Conservation (phyloP, 2,329 filamentous ascomycete species). For the Juglanconis sp. region DNA sequence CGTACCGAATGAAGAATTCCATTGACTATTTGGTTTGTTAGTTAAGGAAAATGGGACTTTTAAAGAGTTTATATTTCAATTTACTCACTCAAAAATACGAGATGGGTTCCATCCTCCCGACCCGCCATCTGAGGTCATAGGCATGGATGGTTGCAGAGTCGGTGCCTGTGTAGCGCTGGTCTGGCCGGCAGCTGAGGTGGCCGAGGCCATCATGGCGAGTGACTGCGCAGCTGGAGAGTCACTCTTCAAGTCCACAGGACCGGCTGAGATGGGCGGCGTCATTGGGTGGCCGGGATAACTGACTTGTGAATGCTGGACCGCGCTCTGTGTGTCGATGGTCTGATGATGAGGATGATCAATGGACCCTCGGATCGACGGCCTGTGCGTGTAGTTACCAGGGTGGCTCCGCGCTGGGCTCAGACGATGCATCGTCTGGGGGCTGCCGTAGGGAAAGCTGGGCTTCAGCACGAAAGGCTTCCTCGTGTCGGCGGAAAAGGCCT, state of each 20-base stretch:
- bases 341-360: slow-evolving; percentile 52
- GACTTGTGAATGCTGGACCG: slow-evolving; percentile 55
- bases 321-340: slow-evolving; percentile 50
- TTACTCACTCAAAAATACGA: slow-evolving; percentile 81
- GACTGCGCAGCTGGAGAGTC: slow-evolving; percentile 67
- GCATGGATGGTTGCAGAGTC: slow-evolving; percentile 52
- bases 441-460: slow-evolving; percentile 81
- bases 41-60: slow-evolving; percentile 6
- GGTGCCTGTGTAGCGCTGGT: slow-evolving; percentile 45
- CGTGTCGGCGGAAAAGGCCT: slow-evolving; percentile 85
- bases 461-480: slow-evolving; percentile 87
- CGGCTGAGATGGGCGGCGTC: slow-evolving; percentile 74
- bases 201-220: slow-evolving; percentile 64
- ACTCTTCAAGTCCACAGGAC: slow-evolving; percentile 70
- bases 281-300: slow-evolving; percentile 68
- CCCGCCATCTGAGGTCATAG: slow-evolving; percentile 54
- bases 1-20: slow-evolving; percentile 91
- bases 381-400: slow-evolving; percentile 41
- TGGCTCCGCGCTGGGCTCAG: slow-evolving; percentile 60
- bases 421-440: slow-evolving; percentile 63
- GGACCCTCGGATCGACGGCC: slow-evolving; percentile 42
- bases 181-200: slow-evolving; percentile 36
- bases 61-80: slow-evolving; percentile 6
- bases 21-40: slow-evolving; percentile 61
- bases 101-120: slow-evolving; percentile 76